Conservation (phyloP, 768 basidiomycete species). For the Suillus occidentalis region DNA sequence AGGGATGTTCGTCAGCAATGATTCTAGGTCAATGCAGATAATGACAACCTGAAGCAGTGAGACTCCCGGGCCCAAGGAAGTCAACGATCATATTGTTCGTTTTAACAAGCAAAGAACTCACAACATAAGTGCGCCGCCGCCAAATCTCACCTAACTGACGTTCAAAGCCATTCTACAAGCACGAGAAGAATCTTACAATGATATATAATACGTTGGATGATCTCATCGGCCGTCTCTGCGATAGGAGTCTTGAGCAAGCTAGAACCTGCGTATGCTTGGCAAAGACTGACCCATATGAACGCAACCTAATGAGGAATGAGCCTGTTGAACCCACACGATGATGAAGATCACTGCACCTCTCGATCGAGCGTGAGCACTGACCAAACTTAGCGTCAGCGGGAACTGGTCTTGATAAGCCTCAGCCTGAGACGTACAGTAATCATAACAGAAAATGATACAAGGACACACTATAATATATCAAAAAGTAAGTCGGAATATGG, state of each 20-base stretch:
- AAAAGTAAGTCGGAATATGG: background rate
- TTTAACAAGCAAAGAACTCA: background rate
- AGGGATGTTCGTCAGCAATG: background rate
- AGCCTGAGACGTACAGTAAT: background rate
- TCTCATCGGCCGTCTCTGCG: background rate
- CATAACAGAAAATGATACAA: constrained; percentile 3
- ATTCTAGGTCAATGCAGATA: background rate
- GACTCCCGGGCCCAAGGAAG: background rate
- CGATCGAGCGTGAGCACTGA: constrained; percentile 2
- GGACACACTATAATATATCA: constrained; percentile 1
- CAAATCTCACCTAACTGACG: background rate
- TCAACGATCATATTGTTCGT: background rate
- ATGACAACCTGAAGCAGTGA: background rate
- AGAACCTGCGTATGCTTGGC: background rate
- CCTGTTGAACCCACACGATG: background rate
- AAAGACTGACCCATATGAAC: background rate
- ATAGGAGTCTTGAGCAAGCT: background rate
- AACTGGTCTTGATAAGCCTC: background rate
- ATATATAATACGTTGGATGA: background rate
- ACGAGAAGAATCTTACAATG: background rate
- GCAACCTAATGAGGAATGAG: background rate
- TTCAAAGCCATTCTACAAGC: background rate
- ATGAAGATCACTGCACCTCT: background rate
- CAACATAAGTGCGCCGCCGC: background rate
- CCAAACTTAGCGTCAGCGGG: background rate